A percentile compares a stretch with the other conserved stretches of the same genome.
Evolutionary conservation across 768 basidiomycete genomes (phyloP).

Genomic region (Cubamyces lactineus): DNA sequence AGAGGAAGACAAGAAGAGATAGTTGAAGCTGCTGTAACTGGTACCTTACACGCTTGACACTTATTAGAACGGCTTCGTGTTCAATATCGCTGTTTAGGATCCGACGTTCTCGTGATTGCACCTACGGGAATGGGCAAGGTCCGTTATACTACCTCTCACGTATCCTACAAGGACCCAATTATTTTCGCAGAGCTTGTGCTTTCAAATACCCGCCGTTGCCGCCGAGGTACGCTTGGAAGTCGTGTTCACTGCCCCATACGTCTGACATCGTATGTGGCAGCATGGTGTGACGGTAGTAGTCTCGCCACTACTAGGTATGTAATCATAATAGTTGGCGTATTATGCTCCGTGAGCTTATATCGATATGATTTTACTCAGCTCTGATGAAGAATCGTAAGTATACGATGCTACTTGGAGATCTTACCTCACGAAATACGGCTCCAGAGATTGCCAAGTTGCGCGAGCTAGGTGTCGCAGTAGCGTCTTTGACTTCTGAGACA

Average conservation of each 20-base stretch:
- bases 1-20: conserved; percentile 82
- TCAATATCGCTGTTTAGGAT: conserved; percentile 43
- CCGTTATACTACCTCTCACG: background rate
- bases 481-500: conserved; percentile 71
- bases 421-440: background rate
- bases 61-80: background rate
- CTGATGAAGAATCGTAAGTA: conserved; percentile 79
- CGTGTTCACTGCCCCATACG: background rate
- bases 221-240: conserved; percentile 47
- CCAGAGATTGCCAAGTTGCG: conserved; percentile 68
- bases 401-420: background rate
- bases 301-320: conserved; percentile 74
- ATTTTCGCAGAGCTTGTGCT: conserved; percentile 69
- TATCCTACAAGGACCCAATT: background rate
- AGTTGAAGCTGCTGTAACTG: conserved; percentile 67
- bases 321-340: too few relatives aligned
- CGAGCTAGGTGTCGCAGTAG: conserved; percentile 56
- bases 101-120: conserved; percentile 78
- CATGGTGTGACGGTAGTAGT: conserved; percentile 74
- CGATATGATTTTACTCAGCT: conserved; percentile 43
- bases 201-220: conserved; percentile 79
- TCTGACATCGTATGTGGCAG: conserved; percentile 38
- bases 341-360: background rate
- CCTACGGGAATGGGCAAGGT: conserved; percentile 93
- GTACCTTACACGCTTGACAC: conserved; percentile 35